Evolutionary conservation across 768 basidiomycete species (phyloP).

Genomic region (Rhodotorula babjevae): DNA sequence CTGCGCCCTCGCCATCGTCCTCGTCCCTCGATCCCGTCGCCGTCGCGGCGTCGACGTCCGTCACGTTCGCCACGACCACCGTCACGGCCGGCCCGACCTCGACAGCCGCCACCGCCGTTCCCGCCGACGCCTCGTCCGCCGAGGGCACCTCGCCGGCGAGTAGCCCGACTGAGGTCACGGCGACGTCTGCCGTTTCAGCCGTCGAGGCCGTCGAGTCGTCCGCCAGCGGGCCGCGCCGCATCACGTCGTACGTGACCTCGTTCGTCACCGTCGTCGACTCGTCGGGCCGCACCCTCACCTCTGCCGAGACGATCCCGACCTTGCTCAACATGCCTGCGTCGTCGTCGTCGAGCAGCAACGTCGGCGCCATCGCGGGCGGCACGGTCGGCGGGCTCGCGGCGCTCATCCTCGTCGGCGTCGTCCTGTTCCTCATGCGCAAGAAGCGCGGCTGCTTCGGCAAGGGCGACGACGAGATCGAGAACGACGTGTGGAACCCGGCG

Average conservation of each 20-base stretch:
- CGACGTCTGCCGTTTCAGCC: not conserved
- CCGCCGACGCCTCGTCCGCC: not conserved
- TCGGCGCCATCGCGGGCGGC: conserved; percentile 29
- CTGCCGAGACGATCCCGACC: conserved; percentile 5
- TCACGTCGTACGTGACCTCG: conserved; percentile 13
- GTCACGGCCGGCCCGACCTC: conserved; percentile 2
- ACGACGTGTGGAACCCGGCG: conserved; percentile 28
- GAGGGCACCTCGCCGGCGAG: too few species aligned
- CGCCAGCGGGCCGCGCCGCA: not conserved
- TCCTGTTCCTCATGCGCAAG: conserved; percentile 17
- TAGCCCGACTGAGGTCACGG: too few species aligned
- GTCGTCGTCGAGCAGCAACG: not conserved
- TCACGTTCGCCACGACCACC: conserved; percentile 10
- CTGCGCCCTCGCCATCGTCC: not conserved
- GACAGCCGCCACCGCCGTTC: not conserved
- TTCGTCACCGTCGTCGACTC: conserved; percentile 20
- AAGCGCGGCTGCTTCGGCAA: conserved; percentile 16
- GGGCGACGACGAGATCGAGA: conserved; percentile 24
- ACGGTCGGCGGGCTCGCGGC: conserved; percentile 27
- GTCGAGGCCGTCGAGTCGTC: not conserved
- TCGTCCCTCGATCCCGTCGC: not conserved
- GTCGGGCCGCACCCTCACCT: conserved; percentile 4
- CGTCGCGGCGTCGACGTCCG: not conserved
- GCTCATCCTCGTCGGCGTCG: not conserved
- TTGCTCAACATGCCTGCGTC: conserved; percentile 9